A percentile compares a stretch with the other conserved stretches of the same genome.
These are phyloP conservation scores for Curvularia eragrostidis DNA, from an alignment of 2,329 filamentous ascomycete genomes.

Conservation along the genomic window DNA sequence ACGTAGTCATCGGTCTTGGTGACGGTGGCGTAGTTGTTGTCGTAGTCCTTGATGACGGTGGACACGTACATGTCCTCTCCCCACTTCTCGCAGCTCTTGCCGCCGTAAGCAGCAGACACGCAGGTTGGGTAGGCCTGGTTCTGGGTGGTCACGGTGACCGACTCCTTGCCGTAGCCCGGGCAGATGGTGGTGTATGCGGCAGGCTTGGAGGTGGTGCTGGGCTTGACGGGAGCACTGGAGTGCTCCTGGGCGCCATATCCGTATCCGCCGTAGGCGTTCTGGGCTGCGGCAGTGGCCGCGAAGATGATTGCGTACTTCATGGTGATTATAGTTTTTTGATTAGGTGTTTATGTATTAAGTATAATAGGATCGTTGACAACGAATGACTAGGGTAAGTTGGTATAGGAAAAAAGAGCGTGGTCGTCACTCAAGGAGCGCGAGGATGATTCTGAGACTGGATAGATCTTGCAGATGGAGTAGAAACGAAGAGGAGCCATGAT, in stretches of 20 bases:
- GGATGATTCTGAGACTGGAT: constrained; percentile 8
- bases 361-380: constrained; percentile 21
- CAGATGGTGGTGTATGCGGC: constrained; percentile 39
- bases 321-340: constrained; percentile 6
- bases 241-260: constrained; percentile 16
- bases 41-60: constrained; percentile 36
- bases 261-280: constrained; percentile 28
- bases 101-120: constrained; percentile 26
- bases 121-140: constrained; percentile 44
- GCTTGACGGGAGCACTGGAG: constrained; percentile 22
- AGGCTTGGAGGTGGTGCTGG: constrained; percentile 19
- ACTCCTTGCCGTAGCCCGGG: constrained; percentile 35
- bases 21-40: constrained; percentile 35
- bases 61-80: constrained; percentile 36
- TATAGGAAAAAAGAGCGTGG: constrained; percentile 17
- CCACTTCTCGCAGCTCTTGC: constrained; percentile 28
- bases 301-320: constrained; percentile 39
- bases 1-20: constrained; percentile 38
- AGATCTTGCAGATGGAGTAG: neutral
- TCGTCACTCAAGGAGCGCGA: constrained; percentile 26
- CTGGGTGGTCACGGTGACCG: constrained; percentile 42
- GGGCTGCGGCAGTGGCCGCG: constrained; percentile 33
- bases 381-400: constrained; percentile 39
- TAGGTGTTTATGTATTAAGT: constrained; percentile 11
- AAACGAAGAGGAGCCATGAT: neutral